Base-by-base conservation (phyloP, 495 filamentous ascomycete species). In the Daldinia loculata region DNA sequence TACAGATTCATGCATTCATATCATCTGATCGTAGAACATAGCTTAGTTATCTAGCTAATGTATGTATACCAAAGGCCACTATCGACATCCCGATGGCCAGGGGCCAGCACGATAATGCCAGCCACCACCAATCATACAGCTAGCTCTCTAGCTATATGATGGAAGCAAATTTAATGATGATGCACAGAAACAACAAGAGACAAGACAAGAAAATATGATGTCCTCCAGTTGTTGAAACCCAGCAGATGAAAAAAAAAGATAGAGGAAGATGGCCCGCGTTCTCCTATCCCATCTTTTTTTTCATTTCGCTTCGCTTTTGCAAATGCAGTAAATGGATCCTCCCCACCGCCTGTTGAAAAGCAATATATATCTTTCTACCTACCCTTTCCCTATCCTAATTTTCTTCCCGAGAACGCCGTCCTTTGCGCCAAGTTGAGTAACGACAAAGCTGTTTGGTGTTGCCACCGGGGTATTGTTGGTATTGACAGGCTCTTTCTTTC, bases 401-500 rank as follows among this genome's bases (percentile, higher is more conserved):
- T 27, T 60, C 56, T 41, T 60, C 36, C 38, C 36, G 36, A 43
- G 24, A 77, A 77, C 74, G 75, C 75, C 75, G 74, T 62, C 69
- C 74, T 77, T 77, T 77, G 75, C 75, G 75, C 61, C 48, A 76
- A 72, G 75, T 77, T 77, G 75, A 77, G 74, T 77, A 77, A 77
- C 75, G 75, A 55, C 75, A 77, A 76, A 77, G 75, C 70, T 66
- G 68, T 60, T 53, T 69, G 67, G 50, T 62, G 41, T 53, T 32
- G 15, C 53, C 53, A 56, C 53, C 53, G 55, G 26, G 63, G 56
- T 58, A 19, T 19, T 67, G 22, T 56, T 11, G 50, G 36, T 56
- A 48, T 27, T 48, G n/a, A 12, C 56, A 32, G 38, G 19, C 15
- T 27, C 43, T 24, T 48, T 48, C 11, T n/a, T 12, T 45, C 36